Evolutionary conservation across 345 rosid species (phyloP).

Genomic region (Eucalyptus curtisii): DNA sequence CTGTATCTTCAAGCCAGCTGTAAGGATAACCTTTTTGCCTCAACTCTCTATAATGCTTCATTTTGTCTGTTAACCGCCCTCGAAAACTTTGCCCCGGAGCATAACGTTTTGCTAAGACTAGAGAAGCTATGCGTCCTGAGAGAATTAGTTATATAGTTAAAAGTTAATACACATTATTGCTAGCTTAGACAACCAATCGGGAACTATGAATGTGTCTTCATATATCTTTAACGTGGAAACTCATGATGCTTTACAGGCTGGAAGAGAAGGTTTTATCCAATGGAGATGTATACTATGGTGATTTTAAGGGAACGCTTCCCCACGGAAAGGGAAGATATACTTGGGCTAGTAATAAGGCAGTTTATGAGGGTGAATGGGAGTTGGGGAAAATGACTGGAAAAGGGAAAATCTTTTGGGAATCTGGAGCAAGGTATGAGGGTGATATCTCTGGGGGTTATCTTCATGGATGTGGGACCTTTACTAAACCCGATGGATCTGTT

Average conservation of each 20-base stretch:
- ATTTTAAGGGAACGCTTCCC: slow-evolving; percentile 50
- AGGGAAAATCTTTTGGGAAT: slow-evolving; percentile 60
- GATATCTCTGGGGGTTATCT: slow-evolving; percentile 83
- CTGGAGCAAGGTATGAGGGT: slow-evolving; percentile 75
- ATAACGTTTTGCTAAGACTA: not conserved
- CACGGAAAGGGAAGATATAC: slow-evolving; percentile 68
- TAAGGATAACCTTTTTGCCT: not conserved
- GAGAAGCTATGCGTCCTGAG: not conserved
- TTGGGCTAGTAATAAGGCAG: slow-evolving; percentile 52
- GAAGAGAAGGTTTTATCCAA: slow-evolving; percentile 31
- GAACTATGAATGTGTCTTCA: not conserved
- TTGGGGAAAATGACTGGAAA: slow-evolving; percentile 74
- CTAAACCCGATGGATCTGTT: slow-evolving; percentile 39
- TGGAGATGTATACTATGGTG: slow-evolving; percentile 65
- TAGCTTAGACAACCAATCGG: not conserved
- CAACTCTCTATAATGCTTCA: not conserved
- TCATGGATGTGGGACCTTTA: slow-evolving; percentile 71
- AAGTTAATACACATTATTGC: not conserved
- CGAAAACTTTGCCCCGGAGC: not conserved
- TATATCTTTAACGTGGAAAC: not conserved
- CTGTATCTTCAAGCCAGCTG: not conserved
- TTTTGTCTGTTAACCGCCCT: not conserved
- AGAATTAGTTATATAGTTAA: not conserved
- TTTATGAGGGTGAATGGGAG: slow-evolving; percentile 86
- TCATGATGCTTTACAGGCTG: slow-evolving; percentile 18